Base-by-base conservation (phyloP, 768 basidiomycete species). In the Sistotremastrum suecicum region DNA sequence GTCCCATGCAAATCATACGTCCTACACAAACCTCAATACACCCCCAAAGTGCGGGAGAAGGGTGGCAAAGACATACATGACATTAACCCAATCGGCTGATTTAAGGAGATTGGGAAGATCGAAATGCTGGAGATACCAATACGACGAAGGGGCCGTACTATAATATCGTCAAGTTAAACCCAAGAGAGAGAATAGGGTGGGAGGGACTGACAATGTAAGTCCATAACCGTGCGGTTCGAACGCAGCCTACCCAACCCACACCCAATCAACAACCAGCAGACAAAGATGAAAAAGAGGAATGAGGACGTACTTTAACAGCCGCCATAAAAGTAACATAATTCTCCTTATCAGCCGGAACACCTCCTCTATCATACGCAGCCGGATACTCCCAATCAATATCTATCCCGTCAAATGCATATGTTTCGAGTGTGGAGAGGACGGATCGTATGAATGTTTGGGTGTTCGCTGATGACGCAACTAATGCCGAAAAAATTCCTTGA, bases 61-160 rank as follows among this genome's bases (percentile, higher is more conserved):
- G 20, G 20, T 20, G 20, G 20, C 20, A 20, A 20, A 20, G 20
- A 20, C 20, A 20, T 20, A 29, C 44, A 49, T 45, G 36, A 47
- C 10, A 34, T 49, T 49, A 31, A 49, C 45, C 47, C 47, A 49
- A 38, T 49, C 48, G 8, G 37, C 46, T 32, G 12, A 37, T 38
- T 28, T 11, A 8, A 47, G 32, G 30, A 49, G n/a, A 28, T n/a
- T 34, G 7, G 30, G 11, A n/a, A 49, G 36, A 29, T 49, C 48
- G 46, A 49, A 49, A 35, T 49, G 32, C 43, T 49, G 48, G 10
- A 49, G 48, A 43, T 48, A 48, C 46, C 46, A 48, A 43, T 30
- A 48, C 10, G 46, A 48, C 4, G 46, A 48, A 12, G 46, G 46
- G 8, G 43, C 43, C 5, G 46, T 48, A 31, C 20, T 20, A 20